Evolutionary conservation across 164 flowering plant genomes (phyloP), one percentile per base, ranked within the genome.

Genomic region (Berberis thunbergii): DNA sequence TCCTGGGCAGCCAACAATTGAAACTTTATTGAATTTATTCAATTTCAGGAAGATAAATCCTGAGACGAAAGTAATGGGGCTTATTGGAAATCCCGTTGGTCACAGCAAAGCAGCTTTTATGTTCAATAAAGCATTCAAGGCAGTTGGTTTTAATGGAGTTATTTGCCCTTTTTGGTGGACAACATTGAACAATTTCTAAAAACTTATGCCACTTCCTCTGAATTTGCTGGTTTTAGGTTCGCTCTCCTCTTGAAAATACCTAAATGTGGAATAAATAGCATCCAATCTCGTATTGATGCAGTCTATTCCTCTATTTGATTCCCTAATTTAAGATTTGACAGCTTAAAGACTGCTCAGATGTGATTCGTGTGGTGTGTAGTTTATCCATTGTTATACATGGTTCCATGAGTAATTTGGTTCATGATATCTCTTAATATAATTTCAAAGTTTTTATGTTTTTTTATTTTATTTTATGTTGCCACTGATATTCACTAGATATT

Each of bases 151-250:
- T 69, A 74, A 95, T 85, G 99, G 93, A 48, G 87, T 91, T 95
- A 75, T 78, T 75, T 95, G 62, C 93, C 76, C 68, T 72, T 86
- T 40, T 78, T 95, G 76, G 98, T 95, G 70, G 99, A 95, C 75
- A 85, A 89, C 42, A 42, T 86, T 43, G 76, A 76, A 41, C 81
- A 75, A 7, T 91, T 95, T 76, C 75, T 89, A 67, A 67, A 64
- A 7, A 82, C 86, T 12, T 91, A 84, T 78, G 83, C 97, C 40
- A 10, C 1, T 26, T 84, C 99, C 10, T 62, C 78, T 3, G 98
- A 91, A 74, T 95, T 91, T 80, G 78, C 81, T 60, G 99, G 98
- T 58, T 95, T 84, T 87, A 91, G 99, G 99, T 95, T 73, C 11
- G 53, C 48, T 26, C 54, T 64, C 62, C 60, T 54, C 50, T 43